Evolutionary conservation across 108 stramenopile species (phyloP).

Genomic region (Cyclotella cryptica): DNA sequence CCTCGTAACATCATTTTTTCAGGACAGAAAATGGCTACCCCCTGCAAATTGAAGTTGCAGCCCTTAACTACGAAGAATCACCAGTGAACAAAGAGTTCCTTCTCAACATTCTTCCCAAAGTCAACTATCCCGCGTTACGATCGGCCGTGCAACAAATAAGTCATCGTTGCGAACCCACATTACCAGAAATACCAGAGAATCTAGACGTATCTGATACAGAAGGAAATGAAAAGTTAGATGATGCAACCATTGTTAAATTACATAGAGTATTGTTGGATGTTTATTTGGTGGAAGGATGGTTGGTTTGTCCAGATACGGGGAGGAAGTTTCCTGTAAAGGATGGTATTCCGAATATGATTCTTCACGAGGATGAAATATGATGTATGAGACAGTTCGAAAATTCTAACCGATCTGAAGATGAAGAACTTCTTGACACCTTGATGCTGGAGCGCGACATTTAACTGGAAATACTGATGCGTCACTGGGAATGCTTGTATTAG

Average conservation of each 20-base stretch:
- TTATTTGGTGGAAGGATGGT: conserved; percentile 87
- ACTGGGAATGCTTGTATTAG: background rate
- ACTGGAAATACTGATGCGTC: background rate
- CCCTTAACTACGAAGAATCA: conserved; percentile 63
- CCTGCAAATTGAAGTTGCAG: conserved; percentile 69
- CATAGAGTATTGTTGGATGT: conserved; percentile 86
- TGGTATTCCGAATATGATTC: conserved; percentile 96
- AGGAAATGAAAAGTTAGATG: conserved; percentile 46
- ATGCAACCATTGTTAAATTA: conserved; percentile 51
- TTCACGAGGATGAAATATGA: conserved; percentile 97
- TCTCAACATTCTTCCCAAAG: conserved; percentile 66
- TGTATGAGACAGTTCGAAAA: background rate
- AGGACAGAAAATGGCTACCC: conserved; percentile 88
- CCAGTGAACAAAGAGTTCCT: conserved; percentile 75
- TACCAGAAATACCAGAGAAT: conserved; percentile 60
- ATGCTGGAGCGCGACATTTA: too few species aligned
- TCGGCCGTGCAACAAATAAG: conserved; percentile 60
- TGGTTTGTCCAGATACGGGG: conserved; percentile 94
- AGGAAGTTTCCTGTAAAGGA: conserved; percentile 92
- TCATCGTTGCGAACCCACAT: conserved; percentile 46
- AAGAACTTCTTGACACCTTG: too few species aligned
- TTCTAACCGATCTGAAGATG: too few species aligned
- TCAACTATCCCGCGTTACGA: conserved; percentile 69
- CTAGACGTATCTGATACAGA: conserved; percentile 33
- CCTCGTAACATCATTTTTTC: background rate